A percentile compares a stretch with the other conserved stretches of the same genome.
phyloP scores from a whole-genome alignment of 2,329 filamentous ascomycete genomes.

The Sarocladium oryzae region DNA sequence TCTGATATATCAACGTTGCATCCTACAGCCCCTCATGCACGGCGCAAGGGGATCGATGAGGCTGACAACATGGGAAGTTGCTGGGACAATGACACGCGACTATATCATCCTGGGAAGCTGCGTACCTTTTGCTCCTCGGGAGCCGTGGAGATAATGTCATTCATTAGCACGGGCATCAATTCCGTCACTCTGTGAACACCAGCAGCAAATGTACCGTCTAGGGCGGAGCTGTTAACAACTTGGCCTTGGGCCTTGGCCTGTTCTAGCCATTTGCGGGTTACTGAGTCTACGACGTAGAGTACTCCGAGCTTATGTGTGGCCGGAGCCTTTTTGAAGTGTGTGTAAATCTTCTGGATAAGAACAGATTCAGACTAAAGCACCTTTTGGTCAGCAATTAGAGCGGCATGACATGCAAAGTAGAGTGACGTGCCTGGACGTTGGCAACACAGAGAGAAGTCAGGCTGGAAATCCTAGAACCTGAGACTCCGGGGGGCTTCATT shows the following conservation, averaged over 20 bases:
- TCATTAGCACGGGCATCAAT: conserved; percentile 87
- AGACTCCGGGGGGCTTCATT: conserved; percentile 89
- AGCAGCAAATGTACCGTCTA: conserved; percentile 88
- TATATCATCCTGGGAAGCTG: conserved; percentile 25
- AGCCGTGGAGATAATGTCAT: conserved; percentile 82
- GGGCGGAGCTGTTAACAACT: conserved; percentile 69
- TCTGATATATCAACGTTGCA: conserved; percentile 10
- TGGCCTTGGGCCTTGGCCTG: conserved; percentile 84
- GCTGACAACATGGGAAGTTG: conserved; percentile 7
- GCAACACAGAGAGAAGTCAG: conserved; percentile 83
- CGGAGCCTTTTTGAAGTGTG: conserved; percentile 92
- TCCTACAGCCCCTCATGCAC: neutral
- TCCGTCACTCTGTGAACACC: conserved; percentile 96
- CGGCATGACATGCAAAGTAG: neutral
- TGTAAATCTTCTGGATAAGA: conserved; percentile 93
- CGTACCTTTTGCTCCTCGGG: conserved; percentile 97
- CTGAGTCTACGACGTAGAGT: conserved; percentile 99
- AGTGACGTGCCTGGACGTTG: conserved; percentile 71
- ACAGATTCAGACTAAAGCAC: conserved; percentile 74
- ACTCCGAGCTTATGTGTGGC: conserved; percentile 96
- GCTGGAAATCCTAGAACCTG: conserved; percentile 81
- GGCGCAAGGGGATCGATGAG: conserved; percentile 6
- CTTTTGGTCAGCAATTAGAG: neutral
- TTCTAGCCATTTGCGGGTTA: conserved; percentile 98
- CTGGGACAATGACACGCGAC: neutral